Percentiles rank a stretch among this genome's conserved stretches.
Evolutionary conservation across 176 grass and related monocot genomes (phyloP).

Genomic region (Calamus simplicifolius): DNA sequence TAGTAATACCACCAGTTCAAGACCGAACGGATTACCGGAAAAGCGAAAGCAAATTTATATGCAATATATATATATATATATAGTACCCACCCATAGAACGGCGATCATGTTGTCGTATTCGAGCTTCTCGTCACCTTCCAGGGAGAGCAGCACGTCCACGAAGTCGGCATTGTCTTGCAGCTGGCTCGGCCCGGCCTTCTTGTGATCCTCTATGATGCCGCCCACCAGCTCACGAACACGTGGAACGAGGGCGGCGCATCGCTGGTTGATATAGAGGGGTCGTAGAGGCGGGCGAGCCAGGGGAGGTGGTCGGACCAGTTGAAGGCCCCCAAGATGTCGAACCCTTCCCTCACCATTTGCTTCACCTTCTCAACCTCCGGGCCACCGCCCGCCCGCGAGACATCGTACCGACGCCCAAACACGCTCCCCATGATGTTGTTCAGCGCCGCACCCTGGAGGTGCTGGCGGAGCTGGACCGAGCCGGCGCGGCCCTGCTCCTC

Average conservation of each 20-base stretch:
- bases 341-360: conserved; percentile 64
- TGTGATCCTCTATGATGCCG: conserved; percentile 51
- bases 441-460: conserved; percentile 57
- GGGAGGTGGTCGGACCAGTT: conserved; percentile 86
- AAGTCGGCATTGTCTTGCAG: conserved; percentile 44
- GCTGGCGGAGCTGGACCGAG: conserved; percentile 32
- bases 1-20: too few relatives aligned
- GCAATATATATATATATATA: too few relatives aligned
- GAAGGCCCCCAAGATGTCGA: conserved; percentile 71
- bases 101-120: conserved; percentile 61
- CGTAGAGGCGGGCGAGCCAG: conserved; percentile 44
- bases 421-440: conserved; percentile 91
- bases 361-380: conserved; percentile 45
- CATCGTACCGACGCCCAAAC: conserved; percentile 49
- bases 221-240: conserved; percentile 46
- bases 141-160: conserved; percentile 62
- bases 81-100: conserved; percentile 79
- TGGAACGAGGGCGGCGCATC: conserved; percentile 47
- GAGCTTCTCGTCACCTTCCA: conserved; percentile 58
- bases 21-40: too few relatives aligned
- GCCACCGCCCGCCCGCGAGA: neutral
- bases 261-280: conserved; percentile 35
- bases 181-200: neutral
- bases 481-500: conserved; percentile 24
- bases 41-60: too few relatives aligned